A percentile compares a stretch with the other conserved stretches of the same genome.
Conservation (phyloP, 768 basidiomycete genomes). For the Lactifluus piperatus region DNA sequence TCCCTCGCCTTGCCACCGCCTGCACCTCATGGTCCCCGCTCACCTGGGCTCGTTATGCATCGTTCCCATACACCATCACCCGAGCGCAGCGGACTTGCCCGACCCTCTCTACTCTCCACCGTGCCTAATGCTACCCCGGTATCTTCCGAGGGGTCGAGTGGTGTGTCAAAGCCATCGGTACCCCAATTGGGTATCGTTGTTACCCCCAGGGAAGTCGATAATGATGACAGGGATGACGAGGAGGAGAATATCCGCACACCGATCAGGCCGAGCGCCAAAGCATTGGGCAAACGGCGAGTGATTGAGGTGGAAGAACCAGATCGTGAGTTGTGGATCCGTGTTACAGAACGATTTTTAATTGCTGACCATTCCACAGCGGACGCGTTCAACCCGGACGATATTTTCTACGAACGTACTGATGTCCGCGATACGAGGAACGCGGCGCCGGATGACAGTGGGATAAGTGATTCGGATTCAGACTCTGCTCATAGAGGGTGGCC, state of each 20-base stretch:
- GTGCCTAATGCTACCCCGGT: neutral
- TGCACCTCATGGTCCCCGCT: slow-evolving; percentile 66
- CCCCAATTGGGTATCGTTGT: slow-evolving; percentile 3
- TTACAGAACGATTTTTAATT: neutral
- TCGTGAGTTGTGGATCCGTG: slow-evolving; percentile 30
- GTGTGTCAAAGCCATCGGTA: neutral
- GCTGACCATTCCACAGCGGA: slow-evolving; percentile 26
- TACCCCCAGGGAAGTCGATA: neutral
- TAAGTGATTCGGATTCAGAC: slow-evolving; percentile 41
- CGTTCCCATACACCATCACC: slow-evolving; percentile 69
- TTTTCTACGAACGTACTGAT: slow-evolving; percentile 39
- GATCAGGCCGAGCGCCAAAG: slow-evolving; percentile 74
- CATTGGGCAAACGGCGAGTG: slow-evolving; percentile 74
- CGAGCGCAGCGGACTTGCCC: slow-evolving; percentile 29
- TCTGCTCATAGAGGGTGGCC: slow-evolving; percentile 31
- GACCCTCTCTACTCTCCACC: neutral
- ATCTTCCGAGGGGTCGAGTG: slow-evolving; percentile 9
- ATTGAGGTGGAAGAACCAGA: slow-evolving; percentile 43
- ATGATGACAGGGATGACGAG: slow-evolving; percentile 12
- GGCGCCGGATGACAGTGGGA: slow-evolving; percentile 24
- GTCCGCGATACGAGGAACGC: slow-evolving; percentile 24
- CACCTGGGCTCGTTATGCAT: slow-evolving; percentile 37
- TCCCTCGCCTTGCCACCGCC: slow-evolving; percentile 56
- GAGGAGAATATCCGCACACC: slow-evolving; percentile 33
- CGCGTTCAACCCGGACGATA: slow-evolving; percentile 47